phyloP scores from a whole-genome alignment of 805 yeast species.

The Yamadazyma insecticola region DNA sequence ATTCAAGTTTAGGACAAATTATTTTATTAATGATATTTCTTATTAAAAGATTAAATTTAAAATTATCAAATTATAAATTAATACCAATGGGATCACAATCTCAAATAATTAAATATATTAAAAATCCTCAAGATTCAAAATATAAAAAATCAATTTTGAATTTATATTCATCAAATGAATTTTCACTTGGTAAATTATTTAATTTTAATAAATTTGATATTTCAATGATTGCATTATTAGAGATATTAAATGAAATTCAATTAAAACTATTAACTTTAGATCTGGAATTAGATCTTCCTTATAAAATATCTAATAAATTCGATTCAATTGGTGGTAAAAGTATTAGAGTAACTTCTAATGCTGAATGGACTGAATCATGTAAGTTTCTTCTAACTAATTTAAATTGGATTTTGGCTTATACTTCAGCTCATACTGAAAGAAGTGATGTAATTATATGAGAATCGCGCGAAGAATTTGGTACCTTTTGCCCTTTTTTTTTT shows the following conservation, averaged over 20 bases:
- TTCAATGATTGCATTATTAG: conserved; percentile 75
- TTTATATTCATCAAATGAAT: conserved; percentile 65
- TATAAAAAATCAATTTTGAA: conserved; percentile 46
- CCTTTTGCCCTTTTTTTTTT: too few species aligned
- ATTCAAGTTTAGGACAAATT: conserved; percentile 87
- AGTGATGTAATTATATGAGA: too few species aligned
- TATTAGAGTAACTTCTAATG: conserved; percentile 66
- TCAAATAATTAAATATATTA: conserved; percentile 49
- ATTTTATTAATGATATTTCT: conserved; percentile 66
- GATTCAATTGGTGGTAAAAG: conserved; percentile 76
- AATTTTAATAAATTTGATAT: conserved; percentile 75
- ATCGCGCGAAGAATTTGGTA: too few species aligned
- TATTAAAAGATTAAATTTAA: conserved; percentile 49
- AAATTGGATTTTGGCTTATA: conserved; percentile 81
- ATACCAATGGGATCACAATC: conserved; percentile 86
- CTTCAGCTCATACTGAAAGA: conserved; percentile 44
- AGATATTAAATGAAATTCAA: conserved; percentile 53
- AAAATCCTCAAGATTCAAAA: conserved; percentile 8
- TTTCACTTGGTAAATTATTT: conserved; percentile 64
- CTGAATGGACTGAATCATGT: conserved; percentile 89
- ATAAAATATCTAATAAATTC: conserved; percentile 48
- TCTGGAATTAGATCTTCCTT: conserved; percentile 62
- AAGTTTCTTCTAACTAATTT: conserved; percentile 69
- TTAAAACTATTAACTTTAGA: conserved; percentile 42
- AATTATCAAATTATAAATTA: conserved; percentile 55